These are phyloP conservation scores for Anacardium occidentale DNA, from an alignment of 345 rosid species.

Conservation along the genomic window DNA sequence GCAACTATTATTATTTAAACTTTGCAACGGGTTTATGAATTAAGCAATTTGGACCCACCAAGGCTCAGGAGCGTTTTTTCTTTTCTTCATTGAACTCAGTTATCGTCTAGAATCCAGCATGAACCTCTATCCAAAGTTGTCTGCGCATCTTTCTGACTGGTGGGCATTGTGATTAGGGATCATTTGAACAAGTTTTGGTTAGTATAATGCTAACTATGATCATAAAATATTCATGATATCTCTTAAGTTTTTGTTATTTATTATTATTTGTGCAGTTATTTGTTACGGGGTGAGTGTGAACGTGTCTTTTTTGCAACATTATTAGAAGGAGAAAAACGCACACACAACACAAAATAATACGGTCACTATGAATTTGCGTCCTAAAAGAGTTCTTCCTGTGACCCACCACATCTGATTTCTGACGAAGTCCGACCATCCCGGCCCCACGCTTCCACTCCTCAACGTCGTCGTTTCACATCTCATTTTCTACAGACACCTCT, in stretches of 20 bases:
- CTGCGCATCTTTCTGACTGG: too few relatives aligned
- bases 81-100: too few relatives aligned
- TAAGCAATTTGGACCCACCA: slow-evolving; percentile 14
- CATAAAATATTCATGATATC: not conserved
- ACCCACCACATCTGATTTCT: slow-evolving; percentile 13
- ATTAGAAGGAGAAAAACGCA: not conserved
- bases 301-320: not conserved
- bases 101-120: not conserved
- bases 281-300: not conserved
- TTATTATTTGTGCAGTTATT: too few relatives aligned
- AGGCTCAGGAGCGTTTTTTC: too few relatives aligned
- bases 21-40: slow-evolving; percentile 38
- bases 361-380: slow-evolving; percentile 17
- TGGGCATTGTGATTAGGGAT: too few relatives aligned
- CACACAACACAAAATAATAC: slow-evolving; percentile 20
- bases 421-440: slow-evolving; percentile 13
- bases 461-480: slow-evolving; percentile 1
- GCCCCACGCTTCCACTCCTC: too few relatives aligned
- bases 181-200: too few relatives aligned
- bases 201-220: too few relatives aligned
- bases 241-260: too few relatives aligned
- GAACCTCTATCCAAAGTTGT: too few relatives aligned
- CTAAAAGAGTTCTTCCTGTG: not conserved
- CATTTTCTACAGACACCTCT: too few relatives aligned
- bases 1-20: not conserved